phyloP scores from a whole-genome alignment of 108 stramenopile genomes.

The Fragilaria crotonensis region DNA sequence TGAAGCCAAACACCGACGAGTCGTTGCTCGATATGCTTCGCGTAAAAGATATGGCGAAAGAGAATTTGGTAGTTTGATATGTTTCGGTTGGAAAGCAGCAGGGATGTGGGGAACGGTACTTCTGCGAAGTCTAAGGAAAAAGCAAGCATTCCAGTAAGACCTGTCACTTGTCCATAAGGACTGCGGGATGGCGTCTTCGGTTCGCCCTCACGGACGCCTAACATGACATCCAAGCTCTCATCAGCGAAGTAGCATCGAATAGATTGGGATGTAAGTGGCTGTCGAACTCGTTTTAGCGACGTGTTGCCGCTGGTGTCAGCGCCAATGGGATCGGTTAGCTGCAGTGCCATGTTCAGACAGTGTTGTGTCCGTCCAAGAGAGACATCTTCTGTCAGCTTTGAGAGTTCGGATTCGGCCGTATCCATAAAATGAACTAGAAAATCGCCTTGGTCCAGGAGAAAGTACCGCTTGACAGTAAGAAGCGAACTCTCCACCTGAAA shows the following conservation, averaged over 20 bases:
- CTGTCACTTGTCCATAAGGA: constrained; percentile 21
- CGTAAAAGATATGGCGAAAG: constrained; percentile 96
- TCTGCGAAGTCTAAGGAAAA: constrained; percentile 74
- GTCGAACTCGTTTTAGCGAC: constrained; percentile 1
- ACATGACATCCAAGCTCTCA: constrained; percentile 47
- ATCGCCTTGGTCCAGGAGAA: constrained; percentile 97
- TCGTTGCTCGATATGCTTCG: constrained; percentile 94
- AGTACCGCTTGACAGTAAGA: constrained; percentile 86
- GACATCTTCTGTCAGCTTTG: constrained; percentile 42
- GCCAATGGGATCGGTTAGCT: constrained; percentile 23
- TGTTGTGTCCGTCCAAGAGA: constrained; percentile 76
- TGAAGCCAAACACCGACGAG: constrained; percentile 85
- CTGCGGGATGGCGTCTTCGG: constrained; percentile 36
- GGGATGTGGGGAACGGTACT: constrained; percentile 87
- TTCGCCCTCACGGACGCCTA: constrained; percentile 24
- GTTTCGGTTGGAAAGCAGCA: constrained; percentile 72
- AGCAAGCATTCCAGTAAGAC: constrained; percentile 81
- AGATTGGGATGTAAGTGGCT: constrained; percentile 9
- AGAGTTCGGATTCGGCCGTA: constrained; percentile 80
- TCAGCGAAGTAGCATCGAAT: constrained; percentile 49
- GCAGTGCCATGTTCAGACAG: constrained; percentile 64
- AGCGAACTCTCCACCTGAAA: constrained; percentile 61
- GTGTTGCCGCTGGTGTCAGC: neutral
- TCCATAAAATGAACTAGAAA: constrained; percentile 95
- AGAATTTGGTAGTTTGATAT: constrained; percentile 91